A percentile compares a stretch with the other conserved stretches of the same genome.
Evolutionary conservation across 1,139 yeast species (phyloP).

Genomic region (Geotrichum restrictum): DNA sequence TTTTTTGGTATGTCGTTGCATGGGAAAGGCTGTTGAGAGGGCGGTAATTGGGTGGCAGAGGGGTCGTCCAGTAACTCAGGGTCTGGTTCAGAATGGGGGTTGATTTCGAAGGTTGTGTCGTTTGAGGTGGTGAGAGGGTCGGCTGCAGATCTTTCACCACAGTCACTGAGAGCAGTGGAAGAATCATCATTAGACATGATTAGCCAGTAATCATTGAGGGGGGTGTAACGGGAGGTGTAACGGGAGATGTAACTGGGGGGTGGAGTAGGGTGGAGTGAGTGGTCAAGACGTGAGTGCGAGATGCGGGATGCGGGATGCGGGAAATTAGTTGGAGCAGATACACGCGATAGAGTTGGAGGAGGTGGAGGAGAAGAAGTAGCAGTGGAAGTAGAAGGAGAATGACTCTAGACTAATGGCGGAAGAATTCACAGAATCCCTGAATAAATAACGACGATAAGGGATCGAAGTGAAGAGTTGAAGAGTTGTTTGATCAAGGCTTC

Average conservation of each 20-base stretch:
- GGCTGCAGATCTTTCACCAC: neutral
- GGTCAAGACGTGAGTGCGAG: no score
- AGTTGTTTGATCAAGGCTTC: neutral
- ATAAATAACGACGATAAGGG: neutral
- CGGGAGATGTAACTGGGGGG: no score
- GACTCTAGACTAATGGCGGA: no score
- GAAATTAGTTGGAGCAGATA: no score
- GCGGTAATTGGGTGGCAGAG: neutral
- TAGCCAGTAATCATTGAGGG: constrained; percentile 13
- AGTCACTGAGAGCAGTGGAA: constrained; percentile 6
- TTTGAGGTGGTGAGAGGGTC: neutral
- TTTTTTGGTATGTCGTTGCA: constrained; percentile 7
- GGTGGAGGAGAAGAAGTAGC: no score
- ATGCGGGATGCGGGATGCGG: no score
- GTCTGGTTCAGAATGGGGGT: neutral
- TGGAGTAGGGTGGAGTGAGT: no score
- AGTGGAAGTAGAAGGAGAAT: no score
- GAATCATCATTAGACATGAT: constrained; percentile 14
- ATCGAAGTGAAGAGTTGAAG: neutral
- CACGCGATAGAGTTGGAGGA: no score
- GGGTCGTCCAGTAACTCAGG: neutral
- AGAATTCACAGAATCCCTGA: no score
- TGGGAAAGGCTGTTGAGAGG: neutral
- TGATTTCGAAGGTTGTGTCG: neutral
- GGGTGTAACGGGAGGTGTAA: neutral